Evolutionary conservation across 257 asterid genomes (phyloP).

Genomic region (Paulownia fortunei): DNA sequence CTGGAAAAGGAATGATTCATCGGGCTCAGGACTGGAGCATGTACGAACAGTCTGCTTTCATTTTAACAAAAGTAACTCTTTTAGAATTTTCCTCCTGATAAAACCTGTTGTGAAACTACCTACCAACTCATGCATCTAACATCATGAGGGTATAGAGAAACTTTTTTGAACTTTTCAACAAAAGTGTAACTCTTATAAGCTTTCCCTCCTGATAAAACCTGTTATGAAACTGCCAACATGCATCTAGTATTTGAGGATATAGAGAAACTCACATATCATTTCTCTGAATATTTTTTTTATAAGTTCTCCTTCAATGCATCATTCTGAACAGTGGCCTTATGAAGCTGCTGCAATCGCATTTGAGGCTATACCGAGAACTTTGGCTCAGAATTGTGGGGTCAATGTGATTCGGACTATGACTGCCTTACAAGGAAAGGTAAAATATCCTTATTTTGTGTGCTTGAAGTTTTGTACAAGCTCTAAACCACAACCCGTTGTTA

Average conservation of each 20-base stretch:
- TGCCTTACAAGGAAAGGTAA: slow-evolving; percentile 92
- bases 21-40: too few relatives aligned
- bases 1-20: too few relatives aligned
- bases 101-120: background rate
- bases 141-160: background rate
- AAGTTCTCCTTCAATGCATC: background rate
- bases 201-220: background rate
- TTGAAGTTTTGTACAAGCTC: slow-evolving; percentile 5
- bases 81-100: background rate
- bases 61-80: background rate
- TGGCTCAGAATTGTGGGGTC: slow-evolving; percentile 98
- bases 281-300: background rate
- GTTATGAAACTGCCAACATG: background rate
- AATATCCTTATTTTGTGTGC: slow-evolving; percentile 17
- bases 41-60: background rate
- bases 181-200: background rate
- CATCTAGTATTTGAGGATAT: background rate
- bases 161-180: background rate
- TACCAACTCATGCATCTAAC: background rate
- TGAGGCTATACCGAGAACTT: slow-evolving; percentile 96
- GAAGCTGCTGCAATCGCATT: slow-evolving; percentile 99
- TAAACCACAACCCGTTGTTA: background rate
- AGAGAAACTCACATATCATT: background rate
- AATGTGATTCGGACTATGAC: slow-evolving; percentile 95
- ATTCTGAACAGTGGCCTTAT: slow-evolving; percentile 84